Evolutionary conservation across 1,284 basidiomycete species (phyloP), one percentile per base, ranked within the genome.

Genomic region (Sanghuangporus baumii): DNA sequence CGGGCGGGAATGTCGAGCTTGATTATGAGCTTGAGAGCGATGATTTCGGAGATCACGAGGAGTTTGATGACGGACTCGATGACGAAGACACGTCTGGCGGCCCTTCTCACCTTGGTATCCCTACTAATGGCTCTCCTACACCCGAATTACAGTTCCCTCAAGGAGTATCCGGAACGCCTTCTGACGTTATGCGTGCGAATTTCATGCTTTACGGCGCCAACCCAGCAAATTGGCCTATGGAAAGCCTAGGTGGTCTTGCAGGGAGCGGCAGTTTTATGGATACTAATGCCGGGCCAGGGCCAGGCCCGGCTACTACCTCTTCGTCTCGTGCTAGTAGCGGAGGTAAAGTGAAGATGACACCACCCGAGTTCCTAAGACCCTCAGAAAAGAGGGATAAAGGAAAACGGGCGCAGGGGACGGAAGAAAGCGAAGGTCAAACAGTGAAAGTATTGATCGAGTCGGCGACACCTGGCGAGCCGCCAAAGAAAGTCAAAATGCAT

Each of bases 401-500:
- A n/a, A 61, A 61, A 41, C 60, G 60, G 37, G 40, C 34, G 18
- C 52, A 61, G 40, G 60, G 54, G 5, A 4, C 52, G 7, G 60
- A 47, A n/a, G 52, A 61, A 52, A 57, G 26, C 12, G 52, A 54
- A 18, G 61, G 43, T 37, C 59, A 64, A 55, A 60, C 63, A 36
- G 63, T 64, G 40, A 64, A 61, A 41, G 63, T 64, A 12, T 55
- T 61, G 23, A 46, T 61, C 31, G 41, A 56, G 37, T 64, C 63
- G 46, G 47, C 34, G 18, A 58, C 63, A 36, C 63, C 63, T 40
- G 64, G 64, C 18, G 60, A 65, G 56, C 64, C 64, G 20, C 64
- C 64, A 61, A 79, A 78, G 69, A 78, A 77, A 69, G 75, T 77
- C 38, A 82, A 82, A 71, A 80, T 82, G 76, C 81, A 82, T 69